phyloP scores from a whole-genome alignment of 2,329 filamentous ascomycete species.

The Xylariaceae sp. region DNA sequence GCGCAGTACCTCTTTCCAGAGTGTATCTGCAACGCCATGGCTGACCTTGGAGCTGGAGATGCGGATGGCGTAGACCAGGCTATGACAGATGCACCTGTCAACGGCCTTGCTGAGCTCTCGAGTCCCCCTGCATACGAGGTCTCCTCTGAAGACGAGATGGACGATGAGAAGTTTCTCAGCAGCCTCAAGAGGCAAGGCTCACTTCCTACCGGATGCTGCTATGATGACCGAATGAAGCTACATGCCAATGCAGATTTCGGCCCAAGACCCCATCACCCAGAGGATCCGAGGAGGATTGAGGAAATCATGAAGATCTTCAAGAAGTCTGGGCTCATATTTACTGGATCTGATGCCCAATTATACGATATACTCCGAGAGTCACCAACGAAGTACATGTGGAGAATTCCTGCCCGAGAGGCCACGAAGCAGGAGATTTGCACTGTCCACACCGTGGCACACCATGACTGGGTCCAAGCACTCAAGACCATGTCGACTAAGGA shows the following conservation, averaged over 20 bases:
- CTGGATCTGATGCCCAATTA: constrained; percentile 48
- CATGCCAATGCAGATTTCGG: constrained; percentile 79
- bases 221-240: constrained; percentile 92
- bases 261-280: constrained; percentile 75
- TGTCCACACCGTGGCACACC: constrained; percentile 73
- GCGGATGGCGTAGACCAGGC: no score
- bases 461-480: constrained; percentile 62
- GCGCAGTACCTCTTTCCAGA: no score
- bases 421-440: constrained; percentile 71
- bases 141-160: no score
- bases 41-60: no score
- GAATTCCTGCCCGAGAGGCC: constrained; percentile 73
- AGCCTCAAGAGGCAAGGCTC: constrained; percentile 35
- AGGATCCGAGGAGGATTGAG: constrained; percentile 87
- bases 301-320: constrained; percentile 89
- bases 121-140: no score
- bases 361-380: constrained; percentile 41
- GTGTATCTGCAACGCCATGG: no score
- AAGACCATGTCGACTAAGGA: constrained; percentile 50
- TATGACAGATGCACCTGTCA: no score
- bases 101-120: no score
- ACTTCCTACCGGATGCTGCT: constrained; percentile 71
- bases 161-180: no score
- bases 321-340: constrained; percentile 68
- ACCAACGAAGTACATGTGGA: constrained; percentile 59